These are phyloP conservation scores for Sugiyamaella boreocaroliniensis DNA, from an alignment of 805 yeast species.

Conservation along the genomic window DNA sequence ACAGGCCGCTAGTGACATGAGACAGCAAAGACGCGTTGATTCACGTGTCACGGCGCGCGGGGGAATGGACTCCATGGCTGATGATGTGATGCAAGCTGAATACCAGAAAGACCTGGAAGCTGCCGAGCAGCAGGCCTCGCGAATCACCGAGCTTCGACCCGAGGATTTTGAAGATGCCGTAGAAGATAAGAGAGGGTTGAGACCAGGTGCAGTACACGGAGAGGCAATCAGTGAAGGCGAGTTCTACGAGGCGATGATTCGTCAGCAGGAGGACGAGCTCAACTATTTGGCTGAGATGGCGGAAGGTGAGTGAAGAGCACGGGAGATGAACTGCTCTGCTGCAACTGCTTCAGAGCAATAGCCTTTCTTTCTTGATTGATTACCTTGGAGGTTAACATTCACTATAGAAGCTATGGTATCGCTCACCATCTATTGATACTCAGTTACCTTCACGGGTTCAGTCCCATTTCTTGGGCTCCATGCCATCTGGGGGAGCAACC, in stretches of 20 bases:
- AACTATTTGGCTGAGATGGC: neutral
- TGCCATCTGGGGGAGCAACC: constrained; percentile 68
- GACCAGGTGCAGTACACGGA: neutral
- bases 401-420: neutral
- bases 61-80: neutral
- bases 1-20: neutral
- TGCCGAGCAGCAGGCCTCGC: neutral
- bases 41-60: neutral
- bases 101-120: neutral
- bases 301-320: neutral
- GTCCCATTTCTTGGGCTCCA: constrained; percentile 46
- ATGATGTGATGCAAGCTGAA: neutral
- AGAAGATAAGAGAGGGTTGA: too few species aligned
- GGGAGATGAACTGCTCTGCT: too few species aligned
- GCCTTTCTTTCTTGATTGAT: too few species aligned
- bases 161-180: neutral
- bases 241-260: neutral
- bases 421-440: too few species aligned
- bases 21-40: neutral
- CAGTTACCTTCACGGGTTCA: too few species aligned
- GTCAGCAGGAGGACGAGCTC: neutral
- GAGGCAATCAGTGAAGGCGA: neutral
- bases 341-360: too few species aligned
- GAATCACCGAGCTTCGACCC: neutral
- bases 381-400: too few species aligned